Evolutionary conservation across 345 rosid genomes (phyloP).

Genomic region (Eutrema yunnanense): DNA sequence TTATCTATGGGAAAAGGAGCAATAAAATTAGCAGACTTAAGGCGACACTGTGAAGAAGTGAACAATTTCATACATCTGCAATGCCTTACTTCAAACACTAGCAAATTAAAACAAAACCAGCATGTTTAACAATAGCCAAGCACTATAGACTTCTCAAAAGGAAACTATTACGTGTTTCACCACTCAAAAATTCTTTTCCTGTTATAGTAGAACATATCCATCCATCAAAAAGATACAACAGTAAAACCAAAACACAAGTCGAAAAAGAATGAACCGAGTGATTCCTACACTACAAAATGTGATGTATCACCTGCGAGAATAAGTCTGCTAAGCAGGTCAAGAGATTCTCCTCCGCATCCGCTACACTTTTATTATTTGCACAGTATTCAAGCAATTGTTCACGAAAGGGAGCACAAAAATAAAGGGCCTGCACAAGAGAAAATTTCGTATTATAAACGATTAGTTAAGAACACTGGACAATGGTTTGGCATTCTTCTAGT

Average conservation of each 20-base stretch:
- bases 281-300: not conserved
- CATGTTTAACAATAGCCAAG: not conserved
- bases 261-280: not conserved
- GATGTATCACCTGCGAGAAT: conserved; percentile 64
- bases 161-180: not conserved
- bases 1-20: conserved; percentile 46
- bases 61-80: not conserved
- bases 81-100: not conserved
- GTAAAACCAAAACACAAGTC: not conserved
- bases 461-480: not conserved
- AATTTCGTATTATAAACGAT: not conserved
- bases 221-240: not conserved
- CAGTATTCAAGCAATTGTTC: conserved; percentile 95
- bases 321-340: conserved; percentile 95
- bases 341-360: conserved; percentile 91
- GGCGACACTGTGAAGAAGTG: not conserved
- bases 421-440: conserved; percentile 70
- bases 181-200: not conserved
- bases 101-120: not conserved
- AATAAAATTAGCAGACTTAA: not conserved
- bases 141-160: not conserved
- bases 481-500: not conserved
- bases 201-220: not conserved
- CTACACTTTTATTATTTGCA: conserved; percentile 56
- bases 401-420: conserved; percentile 96